Conservation (phyloP, 768 basidiomycete species). For the Obba rivulosa region DNA sequence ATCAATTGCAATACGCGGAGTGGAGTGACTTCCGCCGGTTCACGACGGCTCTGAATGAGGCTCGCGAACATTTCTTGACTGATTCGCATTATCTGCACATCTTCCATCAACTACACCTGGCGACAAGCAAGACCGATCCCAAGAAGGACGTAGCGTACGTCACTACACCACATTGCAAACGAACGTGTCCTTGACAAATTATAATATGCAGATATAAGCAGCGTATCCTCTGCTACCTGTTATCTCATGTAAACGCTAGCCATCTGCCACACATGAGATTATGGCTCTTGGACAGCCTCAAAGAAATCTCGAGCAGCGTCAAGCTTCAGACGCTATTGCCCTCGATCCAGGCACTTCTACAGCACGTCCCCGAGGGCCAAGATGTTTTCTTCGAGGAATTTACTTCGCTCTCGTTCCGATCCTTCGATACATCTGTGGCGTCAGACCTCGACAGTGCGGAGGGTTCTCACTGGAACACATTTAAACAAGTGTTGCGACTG, state of each 20-base stretch:
- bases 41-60: constrained; percentile 42
- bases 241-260: constrained; percentile 73
- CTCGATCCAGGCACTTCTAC: constrained; percentile 38
- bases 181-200: neutral
- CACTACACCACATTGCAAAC: neutral
- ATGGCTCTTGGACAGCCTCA: constrained; percentile 44
- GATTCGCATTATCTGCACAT: constrained; percentile 53
- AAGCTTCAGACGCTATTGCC: constrained; percentile 57
- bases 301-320: constrained; percentile 41
- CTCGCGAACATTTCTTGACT: constrained; percentile 50
- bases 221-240: constrained; percentile 66
- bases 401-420: constrained; percentile 20
- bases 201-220: constrained; percentile 53
- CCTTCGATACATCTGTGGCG: constrained; percentile 46
- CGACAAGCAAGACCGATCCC: constrained; percentile 42
- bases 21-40: constrained; percentile 60
- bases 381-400: constrained; percentile 23
- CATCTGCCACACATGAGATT: constrained; percentile 42
- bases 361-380: neutral
- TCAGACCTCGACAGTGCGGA: constrained; percentile 39
- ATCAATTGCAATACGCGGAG: constrained; percentile 61
- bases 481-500: constrained; percentile 35
- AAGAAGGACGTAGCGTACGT: constrained; percentile 52
- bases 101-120: constrained; percentile 57
- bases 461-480: constrained; percentile 46